These are phyloP conservation scores for Larix sibirica DNA, from an alignment of 83 land plant genomes.

Conservation along the genomic window DNA sequence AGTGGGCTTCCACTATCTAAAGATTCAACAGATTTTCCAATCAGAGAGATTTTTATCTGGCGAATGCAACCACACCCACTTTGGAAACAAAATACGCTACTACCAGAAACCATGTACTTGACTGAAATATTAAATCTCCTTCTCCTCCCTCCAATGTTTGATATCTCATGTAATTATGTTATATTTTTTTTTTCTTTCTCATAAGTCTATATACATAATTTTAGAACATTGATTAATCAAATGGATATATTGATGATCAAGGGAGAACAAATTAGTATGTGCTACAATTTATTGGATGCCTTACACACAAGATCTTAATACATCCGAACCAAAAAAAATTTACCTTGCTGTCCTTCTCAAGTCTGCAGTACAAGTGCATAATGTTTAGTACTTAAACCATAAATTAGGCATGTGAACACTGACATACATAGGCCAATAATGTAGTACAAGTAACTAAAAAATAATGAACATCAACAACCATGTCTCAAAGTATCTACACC, in stretches of 20 bases:
- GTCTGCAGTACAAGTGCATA: constrained; percentile 22
- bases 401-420: too few species aligned
- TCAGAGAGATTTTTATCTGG: background rate
- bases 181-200: background rate
- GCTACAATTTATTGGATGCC: background rate
- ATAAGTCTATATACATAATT: background rate
- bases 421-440: too few species aligned
- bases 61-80: too few species aligned
- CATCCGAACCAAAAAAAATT: constrained; percentile 60
- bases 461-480: too few species aligned
- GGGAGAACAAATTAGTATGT: background rate
- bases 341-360: constrained; percentile 55
- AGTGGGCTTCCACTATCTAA: too few species aligned
- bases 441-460: too few species aligned
- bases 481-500: too few species aligned
- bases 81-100: too few species aligned
- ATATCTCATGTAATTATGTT: too few species aligned
- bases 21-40: background rate
- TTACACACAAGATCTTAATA: constrained; percentile 54
- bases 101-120: background rate
- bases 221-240: background rate
- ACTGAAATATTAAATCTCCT: too few species aligned
- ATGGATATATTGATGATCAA: background rate
- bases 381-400: too few species aligned
- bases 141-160: too few species aligned